These are phyloP conservation scores for Ramularia collo-cygni DNA, from an alignment of 2,329 filamentous ascomycete genomes.

Conservation along the genomic window DNA sequence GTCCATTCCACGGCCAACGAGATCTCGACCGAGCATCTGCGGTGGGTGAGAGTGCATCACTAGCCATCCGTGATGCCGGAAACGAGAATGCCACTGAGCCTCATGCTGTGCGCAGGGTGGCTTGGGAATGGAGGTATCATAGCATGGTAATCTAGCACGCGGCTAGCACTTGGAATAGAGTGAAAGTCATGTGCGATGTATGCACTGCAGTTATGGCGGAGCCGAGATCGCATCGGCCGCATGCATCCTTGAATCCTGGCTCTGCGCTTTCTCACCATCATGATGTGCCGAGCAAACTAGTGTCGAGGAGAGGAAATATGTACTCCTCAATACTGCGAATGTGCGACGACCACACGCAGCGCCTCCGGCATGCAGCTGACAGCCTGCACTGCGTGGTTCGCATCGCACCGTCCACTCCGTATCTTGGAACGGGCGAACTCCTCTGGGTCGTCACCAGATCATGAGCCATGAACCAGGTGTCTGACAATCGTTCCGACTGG, in stretches of 20 bases:
- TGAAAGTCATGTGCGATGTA: slow-evolving; percentile 20
- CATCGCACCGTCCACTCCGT: slow-evolving; percentile 8
- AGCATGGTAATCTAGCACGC: slow-evolving; percentile 14
- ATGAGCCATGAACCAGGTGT: slow-evolving; percentile 17
- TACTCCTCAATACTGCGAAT: too few species aligned
- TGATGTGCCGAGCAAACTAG: too few species aligned
- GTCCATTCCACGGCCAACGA: slow-evolving; percentile 18
- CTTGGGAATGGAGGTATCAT: slow-evolving; percentile 9
- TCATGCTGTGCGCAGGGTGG: slow-evolving; percentile 19
- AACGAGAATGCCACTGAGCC: slow-evolving; percentile 17
- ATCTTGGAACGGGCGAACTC: slow-evolving; percentile 20
- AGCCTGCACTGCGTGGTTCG: slow-evolving; percentile 7
- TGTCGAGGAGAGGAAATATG: too few species aligned
- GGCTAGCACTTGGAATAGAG: slow-evolving; percentile 11
- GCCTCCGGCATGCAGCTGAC: too few species aligned
- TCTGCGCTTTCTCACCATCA: too few species aligned
- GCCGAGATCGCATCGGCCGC: slow-evolving; percentile 5
- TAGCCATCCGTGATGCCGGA: slow-evolving; percentile 15
- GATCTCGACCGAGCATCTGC: slow-evolving; percentile 21
- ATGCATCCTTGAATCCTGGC: slow-evolving; percentile 6
- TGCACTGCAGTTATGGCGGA: too few species aligned
- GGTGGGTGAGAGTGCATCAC: slow-evolving; percentile 15
- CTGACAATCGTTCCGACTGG: slow-evolving; percentile 10
- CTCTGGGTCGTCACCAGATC: slow-evolving; percentile 14
- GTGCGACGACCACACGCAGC: slow-evolving; percentile 14